Conservation (phyloP, 1,284 basidiomycete genomes). For the Baeospora myosura region DNA sequence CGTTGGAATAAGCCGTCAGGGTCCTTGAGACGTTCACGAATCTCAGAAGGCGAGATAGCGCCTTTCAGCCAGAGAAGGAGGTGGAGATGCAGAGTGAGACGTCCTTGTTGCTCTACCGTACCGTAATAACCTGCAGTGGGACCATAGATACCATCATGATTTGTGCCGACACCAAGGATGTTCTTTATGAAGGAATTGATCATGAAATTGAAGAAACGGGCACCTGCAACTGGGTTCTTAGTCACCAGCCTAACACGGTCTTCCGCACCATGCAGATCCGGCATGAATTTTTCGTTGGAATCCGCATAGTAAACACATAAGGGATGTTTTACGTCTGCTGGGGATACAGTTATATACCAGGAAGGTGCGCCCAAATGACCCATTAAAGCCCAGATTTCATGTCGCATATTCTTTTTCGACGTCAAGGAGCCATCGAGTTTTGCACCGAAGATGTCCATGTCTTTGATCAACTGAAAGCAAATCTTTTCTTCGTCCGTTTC, state of each 20-base stretch:
- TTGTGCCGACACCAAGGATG: conserved; percentile 11
- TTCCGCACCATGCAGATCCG: conserved; percentile 4
- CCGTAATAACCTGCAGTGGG: conserved; percentile 19
- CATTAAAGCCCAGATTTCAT: conserved; percentile 24
- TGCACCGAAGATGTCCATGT: conserved; percentile 25
- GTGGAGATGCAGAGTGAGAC: conserved; percentile 18
- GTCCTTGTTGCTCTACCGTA: conserved; percentile 20
- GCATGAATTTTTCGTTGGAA: conserved; percentile 4
- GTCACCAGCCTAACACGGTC: conserved; percentile 4
- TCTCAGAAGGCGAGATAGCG: conserved; percentile 13
- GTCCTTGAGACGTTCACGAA: conserved; percentile 17
- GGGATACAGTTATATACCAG: conserved; percentile 30
- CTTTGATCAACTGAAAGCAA: conserved; percentile 26
- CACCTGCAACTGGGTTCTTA: conserved; percentile 19
- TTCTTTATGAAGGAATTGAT: conserved; percentile 13
- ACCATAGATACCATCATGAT: conserved; percentile 15
- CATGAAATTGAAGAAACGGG: conserved; percentile 13
- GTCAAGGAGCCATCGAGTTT: conserved; percentile 22
- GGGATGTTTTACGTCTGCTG: conserved; percentile 22
- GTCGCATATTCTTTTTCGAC: conserved; percentile 18
- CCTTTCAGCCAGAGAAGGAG: conserved; percentile 13
- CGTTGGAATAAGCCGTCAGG: conserved; percentile 11
- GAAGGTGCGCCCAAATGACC: conserved; percentile 21
- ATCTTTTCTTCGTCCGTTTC: conserved; percentile 23
- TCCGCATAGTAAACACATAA: conserved; percentile 20